phyloP scores from a whole-genome alignment of 1,284 basidiomycete species.

The Marasmius oreades region DNA sequence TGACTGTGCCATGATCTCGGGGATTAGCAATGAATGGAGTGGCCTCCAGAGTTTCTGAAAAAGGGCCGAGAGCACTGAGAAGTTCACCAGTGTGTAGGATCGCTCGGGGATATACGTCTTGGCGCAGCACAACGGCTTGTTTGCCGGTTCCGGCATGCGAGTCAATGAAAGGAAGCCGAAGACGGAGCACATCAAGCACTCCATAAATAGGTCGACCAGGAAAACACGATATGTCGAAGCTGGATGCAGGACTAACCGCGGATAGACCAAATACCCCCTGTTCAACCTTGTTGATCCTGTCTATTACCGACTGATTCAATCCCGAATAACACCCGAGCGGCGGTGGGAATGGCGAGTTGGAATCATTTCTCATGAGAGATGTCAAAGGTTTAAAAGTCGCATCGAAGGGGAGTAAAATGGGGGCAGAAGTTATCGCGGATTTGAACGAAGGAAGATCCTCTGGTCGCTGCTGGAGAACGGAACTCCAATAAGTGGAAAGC shows the following conservation, averaged over 20 bases:
- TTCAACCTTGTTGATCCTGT: conserved; percentile 46
- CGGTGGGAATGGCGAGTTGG: conserved; percentile 48
- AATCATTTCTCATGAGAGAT: conserved; percentile 36
- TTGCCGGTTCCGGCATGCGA: conserved; percentile 35
- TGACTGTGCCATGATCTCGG: conserved; percentile 50
- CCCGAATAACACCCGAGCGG: conserved; percentile 58
- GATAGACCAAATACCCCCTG: conserved; percentile 47
- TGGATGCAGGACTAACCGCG: conserved; percentile 22
- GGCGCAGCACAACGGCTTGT: conserved; percentile 47
- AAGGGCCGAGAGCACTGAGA: conserved; percentile 46
- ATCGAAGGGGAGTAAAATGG: conserved; percentile 60
- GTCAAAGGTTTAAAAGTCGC: conserved; percentile 35
- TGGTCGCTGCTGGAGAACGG: conserved; percentile 42
- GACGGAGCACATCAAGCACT: conserved; percentile 50
- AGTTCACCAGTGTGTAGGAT: conserved; percentile 48
- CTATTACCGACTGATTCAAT: conserved; percentile 34
- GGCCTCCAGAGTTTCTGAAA: conserved; percentile 31
- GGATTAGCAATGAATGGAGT: conserved; percentile 38
- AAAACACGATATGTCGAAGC: conserved; percentile 50
- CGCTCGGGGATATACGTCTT: conserved; percentile 41
- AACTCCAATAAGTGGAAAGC: conserved; percentile 53
- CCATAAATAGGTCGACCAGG: conserved; percentile 58
- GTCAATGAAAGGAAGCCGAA: conserved; percentile 55
- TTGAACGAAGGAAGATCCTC: conserved; percentile 43
- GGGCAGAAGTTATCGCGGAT: conserved; percentile 40